A percentile compares a stretch with the other conserved stretches of the same genome.
These are phyloP conservation scores for Lagerstroemia fauriei DNA, from an alignment of 441 rosid genomes.

Conservation along the genomic window DNA sequence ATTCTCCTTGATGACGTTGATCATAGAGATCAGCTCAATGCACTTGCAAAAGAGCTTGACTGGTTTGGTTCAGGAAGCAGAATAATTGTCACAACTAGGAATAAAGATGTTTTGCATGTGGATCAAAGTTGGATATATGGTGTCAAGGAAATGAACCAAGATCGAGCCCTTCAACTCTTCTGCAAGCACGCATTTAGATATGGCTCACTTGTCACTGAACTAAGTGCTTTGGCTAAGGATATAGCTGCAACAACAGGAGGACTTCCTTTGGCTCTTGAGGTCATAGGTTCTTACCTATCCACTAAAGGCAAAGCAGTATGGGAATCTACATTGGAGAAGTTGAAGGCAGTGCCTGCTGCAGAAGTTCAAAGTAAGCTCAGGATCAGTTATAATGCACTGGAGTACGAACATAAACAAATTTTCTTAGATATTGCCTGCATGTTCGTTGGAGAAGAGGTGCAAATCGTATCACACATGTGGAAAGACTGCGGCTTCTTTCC, in stretches of 20 bases:
- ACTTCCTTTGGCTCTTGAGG: conserved; percentile 3
- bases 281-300: conserved; percentile 10
- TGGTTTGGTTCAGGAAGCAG: conserved; percentile 16
- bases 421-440: conserved; percentile 11
- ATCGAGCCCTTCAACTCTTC: background rate
- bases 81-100: conserved; percentile 11
- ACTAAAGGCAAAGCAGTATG: background rate
- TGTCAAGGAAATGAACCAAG: background rate
- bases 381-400: background rate
- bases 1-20: conserved; percentile 18
- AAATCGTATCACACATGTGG: background rate
- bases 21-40: conserved; percentile 11
- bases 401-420: background rate
- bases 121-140: background rate
- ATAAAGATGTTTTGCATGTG: conserved; percentile 5
- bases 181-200: conserved; percentile 11
- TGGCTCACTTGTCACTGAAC: background rate
- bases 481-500: background rate
- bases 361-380: background rate
- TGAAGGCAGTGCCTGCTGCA: background rate
- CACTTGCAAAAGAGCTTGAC: background rate
- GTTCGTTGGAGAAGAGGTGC: background rate
- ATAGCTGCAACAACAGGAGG: conserved; percentile 7
- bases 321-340: background rate
- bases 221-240: background rate